Evolutionary conservation across 257 asterid species (phyloP).

Genomic region (Solanum dulcamara): DNA sequence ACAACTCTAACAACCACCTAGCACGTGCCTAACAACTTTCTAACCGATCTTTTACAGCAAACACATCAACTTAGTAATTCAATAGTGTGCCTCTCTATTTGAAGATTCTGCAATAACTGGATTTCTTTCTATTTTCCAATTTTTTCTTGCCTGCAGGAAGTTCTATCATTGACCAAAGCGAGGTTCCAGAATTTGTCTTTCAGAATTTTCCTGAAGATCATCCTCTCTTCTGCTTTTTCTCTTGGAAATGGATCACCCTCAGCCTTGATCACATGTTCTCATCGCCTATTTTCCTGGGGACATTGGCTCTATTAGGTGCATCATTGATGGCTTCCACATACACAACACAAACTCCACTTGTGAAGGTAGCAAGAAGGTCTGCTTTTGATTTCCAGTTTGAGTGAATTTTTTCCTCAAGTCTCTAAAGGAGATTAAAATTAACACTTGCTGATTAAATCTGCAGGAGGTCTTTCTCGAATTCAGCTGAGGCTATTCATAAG

Average conservation of each 20-base stretch:
- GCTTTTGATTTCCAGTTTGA: constrained; percentile 15
- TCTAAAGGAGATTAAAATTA: neutral
- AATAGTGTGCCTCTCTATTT: neutral
- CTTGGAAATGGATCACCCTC: constrained; percentile 77
- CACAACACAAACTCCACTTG: constrained; percentile 72
- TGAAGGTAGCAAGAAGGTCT: constrained; percentile 88
- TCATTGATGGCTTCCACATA: constrained; percentile 88
- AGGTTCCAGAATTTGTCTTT: constrained; percentile 55
- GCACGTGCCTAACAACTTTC: too few relatives aligned
- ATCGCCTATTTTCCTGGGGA: constrained; percentile 64
- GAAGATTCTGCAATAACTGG: neutral
- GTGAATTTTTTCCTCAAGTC: neutral
- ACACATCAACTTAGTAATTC: too few relatives aligned
- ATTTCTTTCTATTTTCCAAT: neutral
- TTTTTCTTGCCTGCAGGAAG: constrained; percentile 32
- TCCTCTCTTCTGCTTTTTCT: constrained; percentile 58
- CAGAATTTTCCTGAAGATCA: constrained; percentile 55
- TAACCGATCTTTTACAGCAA: too few relatives aligned
- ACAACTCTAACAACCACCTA: too few relatives aligned
- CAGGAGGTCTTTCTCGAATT: constrained; percentile 74
- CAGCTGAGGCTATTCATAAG: constrained; percentile 57
- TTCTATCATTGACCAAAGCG: constrained; percentile 58
- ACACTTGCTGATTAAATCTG: constrained; percentile 3
- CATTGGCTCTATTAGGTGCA: constrained; percentile 57
- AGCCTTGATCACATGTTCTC: constrained; percentile 90